phyloP scores from a whole-genome alignment of 1,284 basidiomycete genomes.

The Wallemia hederae region DNA sequence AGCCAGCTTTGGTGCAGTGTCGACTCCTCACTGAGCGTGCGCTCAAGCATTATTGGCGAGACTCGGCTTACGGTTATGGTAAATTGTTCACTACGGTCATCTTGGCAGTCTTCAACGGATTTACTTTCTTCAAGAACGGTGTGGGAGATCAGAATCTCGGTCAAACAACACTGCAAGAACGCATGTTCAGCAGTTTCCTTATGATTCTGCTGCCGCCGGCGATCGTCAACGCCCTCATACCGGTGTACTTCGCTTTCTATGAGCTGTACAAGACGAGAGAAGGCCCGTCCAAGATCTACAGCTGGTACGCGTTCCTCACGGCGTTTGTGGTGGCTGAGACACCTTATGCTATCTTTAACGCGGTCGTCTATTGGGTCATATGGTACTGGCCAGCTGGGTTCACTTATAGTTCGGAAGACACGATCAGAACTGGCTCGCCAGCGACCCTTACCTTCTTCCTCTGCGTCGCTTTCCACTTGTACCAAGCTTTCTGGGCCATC shows the following conservation, averaged over 20 bases:
- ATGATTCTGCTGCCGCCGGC: neutral
- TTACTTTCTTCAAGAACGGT: neutral
- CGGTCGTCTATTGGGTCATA: neutral
- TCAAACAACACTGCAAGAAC: too few relatives aligned
- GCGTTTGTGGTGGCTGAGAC: neutral
- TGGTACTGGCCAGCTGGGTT: neutral
- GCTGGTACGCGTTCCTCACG: neutral
- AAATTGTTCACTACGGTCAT: neutral
- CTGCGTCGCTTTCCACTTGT: neutral
- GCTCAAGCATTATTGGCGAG: slow-evolving; percentile 27
- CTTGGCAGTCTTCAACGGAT: neutral
- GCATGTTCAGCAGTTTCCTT: neutral
- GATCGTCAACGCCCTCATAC: neutral
- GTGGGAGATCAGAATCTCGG: neutral
- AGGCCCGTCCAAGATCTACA: neutral
- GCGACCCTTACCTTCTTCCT: neutral
- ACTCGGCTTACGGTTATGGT: slow-evolving; percentile 27
- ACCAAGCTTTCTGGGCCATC: neutral
- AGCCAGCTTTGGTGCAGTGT: slow-evolving; percentile 24
- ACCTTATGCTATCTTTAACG: neutral
- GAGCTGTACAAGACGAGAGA: neutral
- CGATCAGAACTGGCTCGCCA: neutral
- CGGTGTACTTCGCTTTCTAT: neutral
- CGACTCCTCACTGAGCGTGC: slow-evolving; percentile 25
- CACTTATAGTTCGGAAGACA: neutral